Evolutionary conservation across 1,284 basidiomycete species (phyloP).

Genomic region (Fomitopsis palustris): DNA sequence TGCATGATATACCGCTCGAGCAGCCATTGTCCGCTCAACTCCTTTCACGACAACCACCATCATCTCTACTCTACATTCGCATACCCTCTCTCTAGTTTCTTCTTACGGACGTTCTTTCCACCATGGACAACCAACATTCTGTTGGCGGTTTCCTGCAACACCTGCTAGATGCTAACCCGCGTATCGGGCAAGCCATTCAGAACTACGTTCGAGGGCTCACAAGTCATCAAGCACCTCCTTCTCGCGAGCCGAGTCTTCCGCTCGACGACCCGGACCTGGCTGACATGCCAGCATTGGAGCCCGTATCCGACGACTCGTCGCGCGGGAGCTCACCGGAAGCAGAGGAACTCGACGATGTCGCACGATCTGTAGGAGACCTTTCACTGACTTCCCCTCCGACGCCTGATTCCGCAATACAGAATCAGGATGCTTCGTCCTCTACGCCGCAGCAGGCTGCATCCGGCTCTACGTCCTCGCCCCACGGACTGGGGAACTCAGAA

Average conservation of each 20-base stretch:
- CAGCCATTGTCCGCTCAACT: background rate
- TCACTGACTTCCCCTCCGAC: conserved; percentile 5
- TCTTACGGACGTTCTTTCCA: conserved; percentile 6
- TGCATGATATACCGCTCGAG: background rate
- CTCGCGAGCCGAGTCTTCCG: conserved; percentile 1
- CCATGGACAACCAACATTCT: conserved; percentile 18
- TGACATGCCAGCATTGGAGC: conserved; percentile 8
- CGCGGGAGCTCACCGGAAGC: conserved; percentile 3
- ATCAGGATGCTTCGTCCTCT: background rate
- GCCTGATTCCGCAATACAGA: conserved; percentile 2
- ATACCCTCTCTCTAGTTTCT: conserved; percentile 4
- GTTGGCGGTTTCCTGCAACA: conserved; percentile 15
- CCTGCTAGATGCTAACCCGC: conserved; percentile 13
- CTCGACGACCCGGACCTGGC: conserved; percentile 2
- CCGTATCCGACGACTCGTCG: background rate
- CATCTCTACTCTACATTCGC: conserved; percentile 6
- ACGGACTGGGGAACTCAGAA: background rate
- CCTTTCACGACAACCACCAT: conserved; percentile 14
- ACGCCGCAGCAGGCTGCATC: background rate
- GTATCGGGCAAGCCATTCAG: conserved; percentile 13
- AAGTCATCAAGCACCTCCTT: background rate
- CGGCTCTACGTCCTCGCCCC: conserved; percentile 4
- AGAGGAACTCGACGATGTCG: conserved; percentile 6
- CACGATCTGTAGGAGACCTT: conserved; percentile 4
- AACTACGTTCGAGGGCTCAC: conserved; percentile 15